Evolutionary conservation across 805 yeast genomes (phyloP).

Genomic region (Cyberlindnera galapagoensis): DNA sequence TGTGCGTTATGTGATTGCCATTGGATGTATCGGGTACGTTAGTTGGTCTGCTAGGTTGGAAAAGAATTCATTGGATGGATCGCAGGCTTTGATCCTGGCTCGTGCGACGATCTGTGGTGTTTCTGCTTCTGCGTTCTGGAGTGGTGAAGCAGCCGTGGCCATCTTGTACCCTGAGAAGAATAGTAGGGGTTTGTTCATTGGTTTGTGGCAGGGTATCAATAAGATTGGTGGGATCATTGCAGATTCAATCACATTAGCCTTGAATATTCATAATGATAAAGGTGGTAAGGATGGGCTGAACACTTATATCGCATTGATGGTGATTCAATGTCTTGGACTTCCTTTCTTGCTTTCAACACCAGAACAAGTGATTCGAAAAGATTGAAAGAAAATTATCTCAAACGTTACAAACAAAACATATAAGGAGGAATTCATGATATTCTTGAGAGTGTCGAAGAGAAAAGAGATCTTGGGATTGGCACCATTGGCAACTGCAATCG

Average conservation of each 20-base stretch:
- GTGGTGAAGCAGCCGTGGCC: slow-evolving; percentile 24
- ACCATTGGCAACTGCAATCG: slow-evolving; percentile 17
- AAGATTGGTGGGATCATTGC: slow-evolving; percentile 24
- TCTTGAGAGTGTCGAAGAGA: slow-evolving; percentile 8
- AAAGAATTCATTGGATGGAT: slow-evolving; percentile 22
- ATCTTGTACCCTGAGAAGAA: slow-evolving; percentile 20
- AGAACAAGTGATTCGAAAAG: slow-evolving; percentile 24
- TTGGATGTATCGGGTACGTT: slow-evolving; percentile 23
- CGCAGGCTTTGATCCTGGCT: slow-evolving; percentile 20
- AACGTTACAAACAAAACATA: slow-evolving; percentile 8
- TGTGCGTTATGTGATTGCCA: slow-evolving; percentile 12
- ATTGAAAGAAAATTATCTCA: slow-evolving; percentile 18
- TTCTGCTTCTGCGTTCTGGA: slow-evolving; percentile 24
- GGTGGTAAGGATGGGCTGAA: slow-evolving; percentile 21
- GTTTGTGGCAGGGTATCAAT: slow-evolving; percentile 23
- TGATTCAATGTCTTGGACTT: slow-evolving; percentile 23
- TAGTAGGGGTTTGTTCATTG: slow-evolving; percentile 23
- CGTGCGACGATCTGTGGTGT: slow-evolving; percentile 24
- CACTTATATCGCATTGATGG: slow-evolving; percentile 22
- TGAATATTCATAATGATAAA: slow-evolving; percentile 11
- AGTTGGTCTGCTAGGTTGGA: slow-evolving; percentile 24
- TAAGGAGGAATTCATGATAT: slow-evolving; percentile 4
- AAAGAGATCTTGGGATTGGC: slow-evolving; percentile 17
- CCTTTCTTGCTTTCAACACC: slow-evolving; percentile 20
- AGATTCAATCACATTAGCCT: slow-evolving; percentile 19